These are phyloP conservation scores for Xylariaceae sp. DNA, from an alignment of 2,329 filamentous ascomycete species.

Conservation along the genomic window DNA sequence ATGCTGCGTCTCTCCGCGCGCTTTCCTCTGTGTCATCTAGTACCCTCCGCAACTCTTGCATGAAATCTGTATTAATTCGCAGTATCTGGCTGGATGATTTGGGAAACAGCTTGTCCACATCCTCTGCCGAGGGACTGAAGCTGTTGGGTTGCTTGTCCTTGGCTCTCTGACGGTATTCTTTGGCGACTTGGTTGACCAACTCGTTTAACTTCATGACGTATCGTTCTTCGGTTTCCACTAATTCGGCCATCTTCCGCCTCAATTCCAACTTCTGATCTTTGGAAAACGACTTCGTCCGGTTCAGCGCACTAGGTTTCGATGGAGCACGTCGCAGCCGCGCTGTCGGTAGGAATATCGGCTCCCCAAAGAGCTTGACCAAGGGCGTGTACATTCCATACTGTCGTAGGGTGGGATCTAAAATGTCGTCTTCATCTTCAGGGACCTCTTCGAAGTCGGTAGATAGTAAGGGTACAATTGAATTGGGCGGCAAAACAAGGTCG, in stretches of 20 bases:
- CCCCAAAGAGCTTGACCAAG: slow-evolving; percentile 72
- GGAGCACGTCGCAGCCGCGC: slow-evolving; percentile 78
- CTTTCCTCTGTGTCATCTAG: slow-evolving; percentile 81
- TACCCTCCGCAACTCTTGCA: slow-evolving; percentile 67
- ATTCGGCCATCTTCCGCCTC: slow-evolving; percentile 80
- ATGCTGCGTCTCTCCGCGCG: slow-evolving; percentile 69
- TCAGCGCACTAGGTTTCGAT: slow-evolving; percentile 76
- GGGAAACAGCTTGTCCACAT: slow-evolving; percentile 75
- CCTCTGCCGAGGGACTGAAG: slow-evolving; percentile 64
- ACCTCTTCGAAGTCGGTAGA: slow-evolving; percentile 55
- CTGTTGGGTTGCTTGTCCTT: slow-evolving; percentile 53
- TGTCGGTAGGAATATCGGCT: slow-evolving; percentile 80
- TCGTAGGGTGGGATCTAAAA: slow-evolving; percentile 56
- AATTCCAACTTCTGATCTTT: slow-evolving; percentile 78
- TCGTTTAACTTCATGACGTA: slow-evolving; percentile 87
- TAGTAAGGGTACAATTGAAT: slow-evolving; percentile 62
- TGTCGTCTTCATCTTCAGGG: slow-evolving; percentile 58
- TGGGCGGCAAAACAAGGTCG: slow-evolving; percentile 77
- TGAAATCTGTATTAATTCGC: slow-evolving; percentile 72
- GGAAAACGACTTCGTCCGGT: slow-evolving; percentile 69
- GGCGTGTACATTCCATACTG: slow-evolving; percentile 75
- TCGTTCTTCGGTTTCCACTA: slow-evolving; percentile 88
- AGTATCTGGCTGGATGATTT: slow-evolving; percentile 73
- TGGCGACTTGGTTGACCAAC: slow-evolving; percentile 72
- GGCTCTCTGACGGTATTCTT: slow-evolving; percentile 69